Conservation (phyloP, 495 filamentous ascomycete species). For the Baudoinia panamericana region DNA sequence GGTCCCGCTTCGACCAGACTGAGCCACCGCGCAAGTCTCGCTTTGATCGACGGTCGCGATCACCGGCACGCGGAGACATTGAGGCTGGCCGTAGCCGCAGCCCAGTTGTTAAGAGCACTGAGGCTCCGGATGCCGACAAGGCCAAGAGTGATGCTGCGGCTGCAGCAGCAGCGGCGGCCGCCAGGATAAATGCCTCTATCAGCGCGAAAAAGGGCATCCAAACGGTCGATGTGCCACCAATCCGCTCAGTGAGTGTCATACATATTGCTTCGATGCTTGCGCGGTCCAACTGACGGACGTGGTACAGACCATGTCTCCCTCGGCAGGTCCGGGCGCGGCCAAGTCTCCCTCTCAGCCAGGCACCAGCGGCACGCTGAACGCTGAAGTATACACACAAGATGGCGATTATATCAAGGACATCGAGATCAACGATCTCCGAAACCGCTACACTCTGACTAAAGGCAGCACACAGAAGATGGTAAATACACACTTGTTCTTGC, state of each 20-base stretch:
- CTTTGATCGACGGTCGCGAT: constrained; percentile 79
- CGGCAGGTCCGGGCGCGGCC: constrained; percentile 35
- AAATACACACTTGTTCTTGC: constrained; percentile 55
- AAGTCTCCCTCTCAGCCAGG: constrained; percentile 32
- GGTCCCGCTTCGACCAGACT: constrained; percentile 84
- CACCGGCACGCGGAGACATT: constrained; percentile 47
- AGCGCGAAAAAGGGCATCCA: constrained; percentile 87
- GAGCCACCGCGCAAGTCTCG: constrained; percentile 60
- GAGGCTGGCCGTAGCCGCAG: constrained; percentile 64
- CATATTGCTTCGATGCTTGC: no score
- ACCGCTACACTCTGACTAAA: constrained; percentile 95
- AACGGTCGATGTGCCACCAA: constrained; percentile 86
- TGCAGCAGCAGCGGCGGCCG: constrained; percentile 80
- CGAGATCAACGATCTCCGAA: constrained; percentile 94
- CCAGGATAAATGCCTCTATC: constrained; percentile 83
- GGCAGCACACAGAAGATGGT: constrained; percentile 98
- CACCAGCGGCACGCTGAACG: constrained; percentile 48
- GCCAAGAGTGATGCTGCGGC: constrained; percentile 41
- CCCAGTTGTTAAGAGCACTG: constrained; percentile 48
- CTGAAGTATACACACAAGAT: constrained; percentile 84
- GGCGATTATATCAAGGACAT: constrained; percentile 97
- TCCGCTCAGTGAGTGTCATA: constrained; percentile 52
- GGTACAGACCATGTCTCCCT: constrained; percentile 30
- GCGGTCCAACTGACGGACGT: no score
- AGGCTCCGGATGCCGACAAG: constrained; percentile 39